Conservation (phyloP, 106 monocot genomes). For the Acorus gramineus region DNA sequence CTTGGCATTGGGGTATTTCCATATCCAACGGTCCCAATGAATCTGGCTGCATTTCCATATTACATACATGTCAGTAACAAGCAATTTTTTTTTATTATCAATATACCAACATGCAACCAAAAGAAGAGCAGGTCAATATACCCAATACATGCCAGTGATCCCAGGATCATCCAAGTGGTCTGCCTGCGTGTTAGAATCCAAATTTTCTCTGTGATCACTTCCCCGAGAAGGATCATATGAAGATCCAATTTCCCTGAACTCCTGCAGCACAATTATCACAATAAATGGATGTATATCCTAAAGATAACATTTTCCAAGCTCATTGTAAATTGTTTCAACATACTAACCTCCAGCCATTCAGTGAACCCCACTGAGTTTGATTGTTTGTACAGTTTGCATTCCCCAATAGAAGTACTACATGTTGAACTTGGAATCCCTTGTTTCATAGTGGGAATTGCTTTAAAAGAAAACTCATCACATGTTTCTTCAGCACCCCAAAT, state of each 20-base stretch:
- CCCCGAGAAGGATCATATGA: constrained; percentile 13
- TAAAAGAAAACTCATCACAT: constrained; percentile 85
- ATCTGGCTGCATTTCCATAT: constrained; percentile 57
- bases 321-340: neutral
- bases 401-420: neutral
- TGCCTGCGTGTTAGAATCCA: constrained; percentile 3
- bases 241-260: constrained; percentile 18
- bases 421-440: constrained; percentile 7
- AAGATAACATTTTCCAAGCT: neutral
- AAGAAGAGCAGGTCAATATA: constrained; percentile 18
- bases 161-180: constrained; percentile 22
- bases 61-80: neutral
- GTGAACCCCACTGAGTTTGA: constrained; percentile 21
- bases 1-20: constrained; percentile 60
- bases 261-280: constrained; percentile 10
- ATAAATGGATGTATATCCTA: neutral
- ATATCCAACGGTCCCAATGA: constrained; percentile 77
- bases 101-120: neutral
- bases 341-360: constrained; percentile 45
- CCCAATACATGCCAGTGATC: constrained; percentile 73
- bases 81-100: neutral
- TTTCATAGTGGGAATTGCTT: constrained; percentile 5
- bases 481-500: constrained; percentile 88
- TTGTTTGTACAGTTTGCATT: constrained; percentile 1
- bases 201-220: constrained; percentile 12